phyloP scores from a whole-genome alignment of 352 stramenopile genomes.

The Thalassiosira exigua region DNA sequence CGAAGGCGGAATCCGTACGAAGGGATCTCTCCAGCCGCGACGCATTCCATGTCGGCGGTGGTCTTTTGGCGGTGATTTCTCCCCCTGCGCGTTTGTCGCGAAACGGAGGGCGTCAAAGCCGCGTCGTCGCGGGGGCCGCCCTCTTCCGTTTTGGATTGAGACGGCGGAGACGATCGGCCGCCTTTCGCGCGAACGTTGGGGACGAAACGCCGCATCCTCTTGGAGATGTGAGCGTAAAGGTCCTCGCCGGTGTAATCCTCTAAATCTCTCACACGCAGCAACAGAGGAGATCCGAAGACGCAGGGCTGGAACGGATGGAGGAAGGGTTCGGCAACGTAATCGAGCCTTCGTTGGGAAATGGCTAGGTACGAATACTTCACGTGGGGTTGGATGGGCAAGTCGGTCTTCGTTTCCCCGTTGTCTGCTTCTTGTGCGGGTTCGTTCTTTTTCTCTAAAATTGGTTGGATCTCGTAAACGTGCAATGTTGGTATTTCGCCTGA shows the following conservation, averaged over 20 bases:
- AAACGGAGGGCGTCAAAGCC: background rate
- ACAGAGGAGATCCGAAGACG: constrained; percentile 79
- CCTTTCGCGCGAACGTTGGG: constrained; percentile 22
- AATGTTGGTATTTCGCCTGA: constrained; percentile 80
- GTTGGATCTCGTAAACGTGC: constrained; percentile 80
- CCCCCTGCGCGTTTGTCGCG: constrained; percentile 35
- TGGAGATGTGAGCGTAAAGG: constrained; percentile 79
- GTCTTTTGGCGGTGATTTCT: constrained; percentile 70
- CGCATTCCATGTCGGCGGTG: constrained; percentile 72
- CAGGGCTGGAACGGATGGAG: constrained; percentile 74
- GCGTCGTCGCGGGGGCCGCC: background rate
- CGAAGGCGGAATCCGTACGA: constrained; percentile 81
- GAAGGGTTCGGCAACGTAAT: constrained; percentile 63
- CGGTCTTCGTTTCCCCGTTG: constrained; percentile 17
- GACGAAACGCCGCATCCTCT: constrained; percentile 70
- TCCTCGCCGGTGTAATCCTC: constrained; percentile 74
- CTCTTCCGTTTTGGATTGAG: background rate
- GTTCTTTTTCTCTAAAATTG: constrained; percentile 28
- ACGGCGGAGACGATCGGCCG: too few species aligned
- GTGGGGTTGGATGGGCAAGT: constrained; percentile 18
- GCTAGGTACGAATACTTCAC: constrained; percentile 78
- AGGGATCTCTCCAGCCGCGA: constrained; percentile 71
- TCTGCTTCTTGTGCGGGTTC: background rate
- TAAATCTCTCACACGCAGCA: constrained; percentile 76
- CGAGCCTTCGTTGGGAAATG: constrained; percentile 74